Evolutionary conservation across 2,329 filamentous ascomycete genomes (phyloP), one percentile per base, ranked within the genome.

Genomic region (Calycina herbarum): DNA sequence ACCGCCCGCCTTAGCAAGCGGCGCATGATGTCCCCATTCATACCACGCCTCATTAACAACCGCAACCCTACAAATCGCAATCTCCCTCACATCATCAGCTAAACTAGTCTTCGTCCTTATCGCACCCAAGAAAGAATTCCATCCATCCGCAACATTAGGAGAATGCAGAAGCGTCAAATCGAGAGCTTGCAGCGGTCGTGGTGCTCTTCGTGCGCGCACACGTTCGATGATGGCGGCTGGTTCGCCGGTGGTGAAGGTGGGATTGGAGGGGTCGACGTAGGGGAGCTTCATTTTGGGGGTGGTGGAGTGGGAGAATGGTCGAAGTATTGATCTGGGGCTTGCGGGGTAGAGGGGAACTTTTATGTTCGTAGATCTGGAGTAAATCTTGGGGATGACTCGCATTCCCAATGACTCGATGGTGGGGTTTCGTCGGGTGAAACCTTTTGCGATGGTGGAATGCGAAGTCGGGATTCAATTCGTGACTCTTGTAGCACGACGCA

Each of bases 1-100:
- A 7, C 73, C 73, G 10, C 66, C 72, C n/a, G 66, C 68, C 65
- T 75, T 17, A 8, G 71, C 79, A 3, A 84, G 83, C 13, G 92
- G 92, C 20, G 87, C 88, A 75, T 96, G 93, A 63, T 92, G 86
- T 42, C 80, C 85, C 92, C 91, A 96, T 77, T 96, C 93, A 77
- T 93, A 96, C 87, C 90, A 92, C 1, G 93, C 93, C 20, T 83
- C 78, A 78, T 96, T 96, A 72, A 92, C 84, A 17, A 90, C 88
- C 13, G 93, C 93, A 15, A 96, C 90, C 59, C 92, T 85, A 73
- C 87, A 92, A 72, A 96, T 94, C 70, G 91, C 89, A 20, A 94
- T 82, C 80, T 96, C 92, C 70, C 91, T 87, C 62, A 93, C 74
- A 71, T 85, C 82, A 59, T 81, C 82, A 3, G 78, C 63, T 5